Evolutionary conservation across 2,329 filamentous ascomycete genomes (phyloP), one percentile per base, ranked within the genome.

Genomic region (Alternaria arbusti): DNA sequence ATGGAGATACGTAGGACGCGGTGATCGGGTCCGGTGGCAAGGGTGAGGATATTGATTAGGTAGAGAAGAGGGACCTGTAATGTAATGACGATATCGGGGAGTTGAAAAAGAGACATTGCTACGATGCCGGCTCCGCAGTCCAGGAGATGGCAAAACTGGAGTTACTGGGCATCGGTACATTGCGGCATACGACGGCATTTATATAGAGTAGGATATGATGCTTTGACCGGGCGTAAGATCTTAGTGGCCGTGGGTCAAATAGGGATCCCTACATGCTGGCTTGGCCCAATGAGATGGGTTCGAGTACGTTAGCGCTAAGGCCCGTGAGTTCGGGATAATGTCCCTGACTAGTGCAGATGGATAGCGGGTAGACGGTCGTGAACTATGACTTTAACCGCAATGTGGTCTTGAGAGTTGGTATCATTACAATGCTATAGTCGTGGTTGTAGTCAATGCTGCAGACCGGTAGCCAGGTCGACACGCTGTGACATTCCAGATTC

Each of bases 61-160:
- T 62, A 49, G 12, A 75, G 23, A 12, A 74, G 61, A 8, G 65
- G 67, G 5, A 69, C 10, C 36, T 72, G 68, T 7, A 67, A 40
- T 7, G 45, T 9, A 5, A 49, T 32, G 13, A 70, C 54, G 23
- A 64, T 10, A 5, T 58, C 52, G 10, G 68, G 66, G 1, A 69
- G 59, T 26, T 61, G 28, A 7, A 72, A 57, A 7, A 32, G 26
- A 3, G 67, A 59, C 15, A 52, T 40, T 5, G 30, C 52, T 22
- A 56, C 44, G 49, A 55, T 22, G 7, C 57, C 46, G 9, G 17
- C 11, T 32, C 12, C 32, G 12, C 28, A 32, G 17, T 51, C 15
- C 12, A 20, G 17, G 32, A 15, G 17, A 32, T n/a, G 49, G 13
- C 5, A 17, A 13, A 3, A 32, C 32, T 15, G 17, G 5, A 12